A percentile compares a stretch with the other conserved stretches of the same genome.
Conservation (phyloP, 345 rosid species). For the Reutealis trisperma region DNA sequence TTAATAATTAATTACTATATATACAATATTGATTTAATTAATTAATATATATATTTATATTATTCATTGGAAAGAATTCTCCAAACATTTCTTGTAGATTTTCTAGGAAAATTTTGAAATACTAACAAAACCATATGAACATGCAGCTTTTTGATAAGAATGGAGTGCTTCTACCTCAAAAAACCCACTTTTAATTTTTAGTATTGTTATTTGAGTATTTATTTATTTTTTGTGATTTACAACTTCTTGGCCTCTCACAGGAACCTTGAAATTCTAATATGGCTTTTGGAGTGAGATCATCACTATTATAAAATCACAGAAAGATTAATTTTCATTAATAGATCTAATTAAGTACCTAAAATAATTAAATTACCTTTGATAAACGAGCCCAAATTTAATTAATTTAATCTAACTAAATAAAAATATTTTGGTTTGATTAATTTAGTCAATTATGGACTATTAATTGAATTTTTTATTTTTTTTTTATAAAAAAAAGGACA, state of each 20-base stretch:
- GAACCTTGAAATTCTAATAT: constrained; percentile 24
- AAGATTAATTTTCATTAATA: too few relatives aligned
- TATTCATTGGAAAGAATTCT: not conserved
- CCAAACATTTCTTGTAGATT: constrained; percentile 1
- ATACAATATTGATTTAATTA: too few relatives aligned
- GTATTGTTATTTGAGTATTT: not conserved
- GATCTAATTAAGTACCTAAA: too few relatives aligned
- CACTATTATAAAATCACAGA: not conserved
- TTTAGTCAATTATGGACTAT: too few relatives aligned
- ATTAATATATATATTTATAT: not conserved
- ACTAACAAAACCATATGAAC: not conserved
- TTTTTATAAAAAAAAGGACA: too few relatives aligned
- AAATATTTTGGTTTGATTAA: too few relatives aligned
- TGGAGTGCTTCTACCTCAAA: constrained; percentile 15
- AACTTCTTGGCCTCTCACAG: not conserved
- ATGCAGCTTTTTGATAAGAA: not conserved
- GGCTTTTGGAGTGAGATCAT: not conserved
- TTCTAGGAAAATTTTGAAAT: not conserved
- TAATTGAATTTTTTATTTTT: too few relatives aligned
- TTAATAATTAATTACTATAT: not conserved
- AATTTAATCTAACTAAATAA: too few relatives aligned
- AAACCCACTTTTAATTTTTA: constrained; percentile 1
- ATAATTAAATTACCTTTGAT: too few relatives aligned
- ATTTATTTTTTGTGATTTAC: constrained; percentile 6
- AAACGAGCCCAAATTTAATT: too few relatives aligned